Percentiles rank a stretch among this genome's conserved stretches.
These are phyloP conservation scores for Geranium incanum DNA, from an alignment of 441 rosid species.

Conservation along the genomic window DNA sequence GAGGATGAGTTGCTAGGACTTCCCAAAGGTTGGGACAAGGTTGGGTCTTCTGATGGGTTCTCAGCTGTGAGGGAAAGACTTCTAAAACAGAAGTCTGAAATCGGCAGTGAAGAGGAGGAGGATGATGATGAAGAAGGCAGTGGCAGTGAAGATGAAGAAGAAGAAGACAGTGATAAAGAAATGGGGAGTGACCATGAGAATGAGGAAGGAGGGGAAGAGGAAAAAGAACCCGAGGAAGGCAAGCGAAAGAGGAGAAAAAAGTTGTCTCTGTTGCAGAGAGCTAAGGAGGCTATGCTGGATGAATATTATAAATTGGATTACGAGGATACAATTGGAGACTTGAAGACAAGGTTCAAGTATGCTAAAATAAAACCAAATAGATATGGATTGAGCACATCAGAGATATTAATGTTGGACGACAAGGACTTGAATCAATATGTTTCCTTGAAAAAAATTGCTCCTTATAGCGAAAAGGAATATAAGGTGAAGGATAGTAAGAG, in stretches of 20 bases:
- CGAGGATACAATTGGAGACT: constrained; percentile 74
- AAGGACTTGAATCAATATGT: constrained; percentile 76
- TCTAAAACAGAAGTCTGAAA: constrained; percentile 35
- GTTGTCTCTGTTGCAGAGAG: constrained; percentile 53
- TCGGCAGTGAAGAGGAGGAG: constrained; percentile 19
- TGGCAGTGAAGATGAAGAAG: background rate
- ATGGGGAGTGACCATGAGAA: background rate
- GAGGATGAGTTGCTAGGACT: constrained; percentile 85
- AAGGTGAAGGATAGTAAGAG: constrained; percentile 48
- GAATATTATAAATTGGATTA: constrained; percentile 87
- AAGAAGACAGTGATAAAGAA: background rate
- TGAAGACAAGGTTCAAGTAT: constrained; percentile 86
- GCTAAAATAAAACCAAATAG: constrained; percentile 60
- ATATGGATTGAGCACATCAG: constrained; percentile 51
- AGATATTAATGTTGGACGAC: constrained; percentile 56
- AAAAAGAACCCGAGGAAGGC: constrained; percentile 37
- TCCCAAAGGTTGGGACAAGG: constrained; percentile 60
- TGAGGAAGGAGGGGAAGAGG: constrained; percentile 17
- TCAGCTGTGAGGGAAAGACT: constrained; percentile 54
- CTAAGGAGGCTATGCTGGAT: constrained; percentile 71
- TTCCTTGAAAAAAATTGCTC: constrained; percentile 71
- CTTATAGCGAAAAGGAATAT: constrained; percentile 70
- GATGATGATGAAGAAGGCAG: background rate
- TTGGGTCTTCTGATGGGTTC: constrained; percentile 49
- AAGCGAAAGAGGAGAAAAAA: constrained; percentile 66